Evolutionary conservation across 2,329 filamentous ascomycete genomes (phyloP), one percentile per base, ranked within the genome.

Genomic region (Alternaria brassicicola): DNA sequence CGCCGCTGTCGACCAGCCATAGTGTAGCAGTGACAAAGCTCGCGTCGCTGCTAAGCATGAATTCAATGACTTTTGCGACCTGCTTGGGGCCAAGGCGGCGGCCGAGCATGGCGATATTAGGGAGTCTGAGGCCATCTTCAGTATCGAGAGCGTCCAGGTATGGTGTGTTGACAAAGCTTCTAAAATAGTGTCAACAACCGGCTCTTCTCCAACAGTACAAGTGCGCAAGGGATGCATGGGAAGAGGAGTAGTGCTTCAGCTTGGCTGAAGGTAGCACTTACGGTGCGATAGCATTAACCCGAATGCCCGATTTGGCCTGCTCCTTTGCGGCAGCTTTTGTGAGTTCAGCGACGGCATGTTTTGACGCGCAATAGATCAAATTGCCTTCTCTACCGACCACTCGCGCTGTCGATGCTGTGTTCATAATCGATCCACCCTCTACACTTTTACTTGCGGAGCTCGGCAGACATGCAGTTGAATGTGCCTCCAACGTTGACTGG

Each of bases 321-420:
- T 80, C 77, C 59, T 74, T 75, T 0, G 79, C 76, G 45, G 76
- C 73, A 30, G 70, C 72, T 55, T 71, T 78, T 30, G 76, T 79
- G 56, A 80, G 61, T 10, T 68, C 65, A 26, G 70, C 55, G 6
- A 71, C 67, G 13, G 67, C 68, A 42, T 67, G 65, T 52, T 73
- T 72, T 10, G 72, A 71, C 45, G 70, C 75, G 25, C 57, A 60
- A 47, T 65, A 66, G 5, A 65, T 51, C 7, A 39, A 68, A 48
- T 71, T 71, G 45, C 71, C 70, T 51, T 42, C 62, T 47, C 58
- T 73, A 25, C 59, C 56, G 26, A 59, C 75, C 3, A 80, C 66
- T 15, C 84, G 84, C 42, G 82, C 83, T 38, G 82, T 80, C 26
- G 81, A 84, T 26, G 81, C 78, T 21, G 83, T 77, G 59, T 78